A percentile compares a stretch with the other conserved stretches of the same genome.
Evolutionary conservation across 345 rosid species (phyloP).

Genomic region (Reutealis trisperma): DNA sequence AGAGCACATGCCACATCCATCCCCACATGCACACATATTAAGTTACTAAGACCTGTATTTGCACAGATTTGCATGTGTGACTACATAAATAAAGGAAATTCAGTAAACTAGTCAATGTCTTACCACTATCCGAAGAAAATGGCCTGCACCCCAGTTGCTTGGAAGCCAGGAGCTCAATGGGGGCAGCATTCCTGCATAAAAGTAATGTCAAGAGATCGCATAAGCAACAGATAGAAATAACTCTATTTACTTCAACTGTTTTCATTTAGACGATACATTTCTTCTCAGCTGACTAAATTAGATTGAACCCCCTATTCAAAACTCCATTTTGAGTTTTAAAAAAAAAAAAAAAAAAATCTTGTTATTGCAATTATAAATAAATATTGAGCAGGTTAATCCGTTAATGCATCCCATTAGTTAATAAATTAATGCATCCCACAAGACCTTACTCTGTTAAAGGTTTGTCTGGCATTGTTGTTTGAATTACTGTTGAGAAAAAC

Average conservation of each 20-base stretch:
- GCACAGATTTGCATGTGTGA: not conserved
- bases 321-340: not conserved
- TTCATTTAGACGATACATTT: not conserved
- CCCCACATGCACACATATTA: no score
- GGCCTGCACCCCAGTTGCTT: constrained; percentile 50
- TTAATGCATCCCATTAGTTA: not conserved
- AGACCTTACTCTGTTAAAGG: no score
- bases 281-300: not conserved
- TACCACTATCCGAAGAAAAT: constrained; percentile 74
- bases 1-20: no score
- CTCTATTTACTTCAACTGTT: not conserved
- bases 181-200: constrained; percentile 38
- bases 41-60: not conserved
- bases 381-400: not conserved
- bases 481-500: no score
- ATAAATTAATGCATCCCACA: no score
- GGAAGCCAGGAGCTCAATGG: constrained; percentile 32
- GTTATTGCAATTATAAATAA: not conserved
- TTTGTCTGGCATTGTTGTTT: no score
- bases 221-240: not conserved
- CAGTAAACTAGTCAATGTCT: constrained; percentile 18
- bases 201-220: not conserved
- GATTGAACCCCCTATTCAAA: not conserved
- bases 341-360: no score
- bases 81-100: not conserved